Evolutionary conservation across 768 basidiomycete genomes (phyloP).

Genomic region (Piloderma croceum): DNA sequence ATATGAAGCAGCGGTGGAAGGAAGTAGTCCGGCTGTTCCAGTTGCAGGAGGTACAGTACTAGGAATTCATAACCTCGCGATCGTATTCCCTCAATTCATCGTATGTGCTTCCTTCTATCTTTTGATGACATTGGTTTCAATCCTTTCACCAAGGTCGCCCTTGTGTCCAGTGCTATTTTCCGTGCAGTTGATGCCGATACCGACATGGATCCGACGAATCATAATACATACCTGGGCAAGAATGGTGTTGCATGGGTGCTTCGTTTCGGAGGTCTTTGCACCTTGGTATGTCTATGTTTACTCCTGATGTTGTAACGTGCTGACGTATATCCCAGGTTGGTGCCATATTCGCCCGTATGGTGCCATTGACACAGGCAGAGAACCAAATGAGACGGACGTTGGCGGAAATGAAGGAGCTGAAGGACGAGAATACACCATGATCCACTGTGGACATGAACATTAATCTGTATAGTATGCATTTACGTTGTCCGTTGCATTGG

Average conservation of each 20-base stretch:
- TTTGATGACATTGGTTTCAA: slow-evolving; percentile 1
- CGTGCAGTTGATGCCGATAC: slow-evolving; percentile 61
- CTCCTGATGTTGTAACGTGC: background rate
- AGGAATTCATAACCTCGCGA: slow-evolving; percentile 92
- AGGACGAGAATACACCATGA: slow-evolving; percentile 52
- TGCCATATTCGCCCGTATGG: slow-evolving; percentile 71
- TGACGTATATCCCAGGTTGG: slow-evolving; percentile 40
- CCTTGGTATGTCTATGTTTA: slow-evolving; percentile 41
- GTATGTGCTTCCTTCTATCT: slow-evolving; percentile 41
- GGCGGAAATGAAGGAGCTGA: slow-evolving; percentile 71
- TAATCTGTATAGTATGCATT: too few relatives aligned
- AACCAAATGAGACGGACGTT: slow-evolving; percentile 81
- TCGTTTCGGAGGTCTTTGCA: slow-evolving; percentile 85
- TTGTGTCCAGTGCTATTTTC: slow-evolving; percentile 87
- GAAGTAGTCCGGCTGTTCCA: slow-evolving; percentile 35
- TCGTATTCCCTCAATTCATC: slow-evolving; percentile 91
- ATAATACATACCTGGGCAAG: slow-evolving; percentile 68
- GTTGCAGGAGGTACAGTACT: slow-evolving; percentile 86
- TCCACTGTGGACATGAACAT: too few relatives aligned
- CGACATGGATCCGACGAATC: slow-evolving; percentile 38
- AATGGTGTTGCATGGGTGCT: slow-evolving; percentile 92
- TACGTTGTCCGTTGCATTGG: too few relatives aligned
- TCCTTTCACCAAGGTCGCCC: slow-evolving; percentile 54
- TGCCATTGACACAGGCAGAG: slow-evolving; percentile 87
- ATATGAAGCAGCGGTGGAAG: slow-evolving; percentile 33